These are phyloP conservation scores for Terana coerulea DNA, from an alignment of 768 basidiomycete genomes.

Conservation along the genomic window DNA sequence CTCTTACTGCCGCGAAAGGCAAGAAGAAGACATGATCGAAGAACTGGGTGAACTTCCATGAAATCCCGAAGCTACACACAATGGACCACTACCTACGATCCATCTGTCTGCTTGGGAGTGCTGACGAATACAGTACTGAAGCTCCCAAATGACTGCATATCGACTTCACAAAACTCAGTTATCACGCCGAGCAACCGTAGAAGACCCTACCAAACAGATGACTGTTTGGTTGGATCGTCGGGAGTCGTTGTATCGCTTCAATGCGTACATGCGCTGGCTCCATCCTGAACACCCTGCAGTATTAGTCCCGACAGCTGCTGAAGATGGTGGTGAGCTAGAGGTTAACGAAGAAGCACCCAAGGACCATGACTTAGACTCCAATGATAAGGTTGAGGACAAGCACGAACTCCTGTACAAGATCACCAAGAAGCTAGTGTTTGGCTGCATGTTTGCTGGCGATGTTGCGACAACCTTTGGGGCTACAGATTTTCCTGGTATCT, in stretches of 20 bases:
- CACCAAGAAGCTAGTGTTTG: not conserved
- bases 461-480: not conserved
- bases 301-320: not conserved
- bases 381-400: not conserved
- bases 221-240: slow-evolving; percentile 31
- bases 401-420: slow-evolving; percentile 5
- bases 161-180: slow-evolving; percentile 35
- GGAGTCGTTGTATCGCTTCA: slow-evolving; percentile 29
- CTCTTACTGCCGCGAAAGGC: slow-evolving; percentile 16
- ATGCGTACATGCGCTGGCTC: slow-evolving; percentile 26
- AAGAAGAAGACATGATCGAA: not conserved
- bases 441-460: not conserved
- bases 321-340: not conserved
- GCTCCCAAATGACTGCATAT: slow-evolving; percentile 37
- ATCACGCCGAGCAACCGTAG: slow-evolving; percentile 23
- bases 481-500: not conserved
- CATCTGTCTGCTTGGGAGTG: slow-evolving; percentile 19
- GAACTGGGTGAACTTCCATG: slow-evolving; percentile 21
- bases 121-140: slow-evolving; percentile 27
- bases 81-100: slow-evolving; percentile 19
- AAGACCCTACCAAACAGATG: slow-evolving; percentile 34
- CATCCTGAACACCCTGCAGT: no score
- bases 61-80: slow-evolving; percentile 27
- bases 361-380: not conserved
- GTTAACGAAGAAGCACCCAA: not conserved